phyloP scores from a whole-genome alignment of 2,329 filamentous ascomycete genomes.

The Drechslera avenae region DNA sequence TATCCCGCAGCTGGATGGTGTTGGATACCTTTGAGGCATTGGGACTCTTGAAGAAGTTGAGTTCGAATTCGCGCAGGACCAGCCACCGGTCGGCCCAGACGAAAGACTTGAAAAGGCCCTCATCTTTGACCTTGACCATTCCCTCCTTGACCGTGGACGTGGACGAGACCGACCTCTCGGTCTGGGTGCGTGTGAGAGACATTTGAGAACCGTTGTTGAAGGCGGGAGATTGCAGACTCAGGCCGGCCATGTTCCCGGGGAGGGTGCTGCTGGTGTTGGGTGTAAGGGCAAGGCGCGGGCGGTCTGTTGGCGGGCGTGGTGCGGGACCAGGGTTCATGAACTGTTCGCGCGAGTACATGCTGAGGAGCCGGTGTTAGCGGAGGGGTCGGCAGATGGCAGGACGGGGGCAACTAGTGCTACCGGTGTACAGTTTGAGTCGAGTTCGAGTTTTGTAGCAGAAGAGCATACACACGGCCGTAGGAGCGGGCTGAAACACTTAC shows the following conservation, averaged over 20 bases:
- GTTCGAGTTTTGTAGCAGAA: background rate
- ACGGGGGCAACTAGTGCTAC: background rate
- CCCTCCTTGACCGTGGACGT: slow-evolving; percentile 62
- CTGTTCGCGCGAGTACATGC: slow-evolving; percentile 66
- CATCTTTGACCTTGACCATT: slow-evolving; percentile 87
- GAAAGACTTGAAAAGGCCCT: slow-evolving; percentile 80
- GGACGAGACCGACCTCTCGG: slow-evolving; percentile 46
- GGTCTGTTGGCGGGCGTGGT: slow-evolving; percentile 83
- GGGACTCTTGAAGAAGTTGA: slow-evolving; percentile 94
- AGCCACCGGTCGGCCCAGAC: slow-evolving; percentile 90
- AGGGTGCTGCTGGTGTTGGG: slow-evolving; percentile 70
- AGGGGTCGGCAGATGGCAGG: slow-evolving; percentile 3
- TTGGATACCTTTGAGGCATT: slow-evolving; percentile 81
- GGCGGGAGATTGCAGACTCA: slow-evolving; percentile 70
- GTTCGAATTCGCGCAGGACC: slow-evolving; percentile 86
- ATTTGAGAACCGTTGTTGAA: slow-evolving; percentile 45
- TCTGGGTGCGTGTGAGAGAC: slow-evolving; percentile 50
- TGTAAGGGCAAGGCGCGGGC: slow-evolving; percentile 79
- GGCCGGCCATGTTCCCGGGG: slow-evolving; percentile 77
- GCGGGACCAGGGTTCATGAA: slow-evolving; percentile 99
- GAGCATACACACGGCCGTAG: background rate
- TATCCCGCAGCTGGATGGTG: slow-evolving; percentile 82
- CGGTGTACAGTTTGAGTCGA: too few species aligned
- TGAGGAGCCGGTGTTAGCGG: slow-evolving; percentile 37
- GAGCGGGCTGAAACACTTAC: slow-evolving; percentile 29